Evolutionary conservation across 352 stramenopile genomes (phyloP).

Genomic region (Globisporangium okanoganense): DNA sequence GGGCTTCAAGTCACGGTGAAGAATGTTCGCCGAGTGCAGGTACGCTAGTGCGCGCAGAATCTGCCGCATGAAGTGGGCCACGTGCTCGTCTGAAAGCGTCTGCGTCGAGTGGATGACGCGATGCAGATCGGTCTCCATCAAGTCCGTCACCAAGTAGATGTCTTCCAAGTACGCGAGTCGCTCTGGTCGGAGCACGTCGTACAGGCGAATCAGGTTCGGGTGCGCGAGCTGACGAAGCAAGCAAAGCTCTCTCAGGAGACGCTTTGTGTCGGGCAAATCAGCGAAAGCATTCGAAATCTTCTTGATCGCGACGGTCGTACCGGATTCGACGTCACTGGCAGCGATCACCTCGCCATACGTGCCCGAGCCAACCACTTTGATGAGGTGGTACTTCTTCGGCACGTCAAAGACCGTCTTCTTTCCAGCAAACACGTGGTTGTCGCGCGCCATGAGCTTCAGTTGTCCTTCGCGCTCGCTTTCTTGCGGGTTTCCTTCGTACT

Average conservation of each 20-base stretch:
- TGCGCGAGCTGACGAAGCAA: slow-evolving; percentile 84
- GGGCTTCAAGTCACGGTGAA: slow-evolving; percentile 96
- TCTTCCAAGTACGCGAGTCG: slow-evolving; percentile 94
- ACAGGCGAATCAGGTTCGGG: slow-evolving; percentile 92
- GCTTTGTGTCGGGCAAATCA: slow-evolving; percentile 77
- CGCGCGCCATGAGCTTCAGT: slow-evolving; percentile 33
- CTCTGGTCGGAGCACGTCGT: slow-evolving; percentile 91
- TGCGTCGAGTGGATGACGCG: slow-evolving; percentile 90
- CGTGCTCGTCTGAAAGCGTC: slow-evolving; percentile 89
- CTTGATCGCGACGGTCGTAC: slow-evolving; percentile 92
- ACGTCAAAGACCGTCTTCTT: slow-evolving; percentile 75
- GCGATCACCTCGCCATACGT: slow-evolving; percentile 83
- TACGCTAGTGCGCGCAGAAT: slow-evolving; percentile 96
- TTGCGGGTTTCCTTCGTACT: slow-evolving; percentile 10
- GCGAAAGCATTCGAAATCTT: slow-evolving; percentile 89
- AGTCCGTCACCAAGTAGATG: slow-evolving; percentile 95
- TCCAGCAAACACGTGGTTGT: slow-evolving; percentile 65
- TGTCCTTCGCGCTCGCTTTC: slow-evolving; percentile 28
- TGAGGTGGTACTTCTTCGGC: slow-evolving; percentile 75
- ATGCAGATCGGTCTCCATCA: slow-evolving; percentile 95
- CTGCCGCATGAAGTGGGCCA: slow-evolving; percentile 96
- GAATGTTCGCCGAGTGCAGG: slow-evolving; percentile 95
- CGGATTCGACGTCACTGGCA: slow-evolving; percentile 73
- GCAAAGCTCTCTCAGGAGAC: slow-evolving; percentile 95
- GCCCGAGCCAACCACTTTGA: slow-evolving; percentile 75